Percentiles rank a stretch among this genome's conserved stretches.
Evolutionary conservation across 2,329 filamentous ascomycete species (phyloP).

Genomic region (Penicillium glabrum): DNA sequence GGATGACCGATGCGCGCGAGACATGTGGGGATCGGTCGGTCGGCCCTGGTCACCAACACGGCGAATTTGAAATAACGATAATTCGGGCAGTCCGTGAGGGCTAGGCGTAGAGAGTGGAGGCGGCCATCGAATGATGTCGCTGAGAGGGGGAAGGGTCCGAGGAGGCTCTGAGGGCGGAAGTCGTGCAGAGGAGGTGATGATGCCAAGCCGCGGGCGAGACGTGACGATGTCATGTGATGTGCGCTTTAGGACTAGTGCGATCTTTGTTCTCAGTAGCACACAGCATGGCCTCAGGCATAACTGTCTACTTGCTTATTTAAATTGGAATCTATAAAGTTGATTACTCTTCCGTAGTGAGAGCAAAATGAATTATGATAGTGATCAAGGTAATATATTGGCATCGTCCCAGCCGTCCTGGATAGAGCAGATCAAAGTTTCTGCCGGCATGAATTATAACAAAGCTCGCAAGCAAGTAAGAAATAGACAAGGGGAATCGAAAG

Average conservation of each 20-base stretch:
- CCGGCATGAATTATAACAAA: slow-evolving; percentile 10
- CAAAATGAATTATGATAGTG: slow-evolving; percentile 3
- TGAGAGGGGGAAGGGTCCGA: slow-evolving; percentile 20
- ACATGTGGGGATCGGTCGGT: slow-evolving; percentile 45
- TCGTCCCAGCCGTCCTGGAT: background rate
- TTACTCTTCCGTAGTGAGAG: background rate
- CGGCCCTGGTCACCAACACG: slow-evolving; percentile 30
- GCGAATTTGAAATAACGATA: slow-evolving; percentile 24
- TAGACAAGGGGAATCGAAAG: slow-evolving; percentile 23
- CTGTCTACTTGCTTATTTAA: background rate
- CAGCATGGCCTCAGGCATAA: background rate
- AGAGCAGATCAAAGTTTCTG: background rate
- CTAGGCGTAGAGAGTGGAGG: slow-evolving; percentile 20
- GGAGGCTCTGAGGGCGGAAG: slow-evolving; percentile 23
- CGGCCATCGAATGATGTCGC: slow-evolving; percentile 28
- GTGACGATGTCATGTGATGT: slow-evolving; percentile 21
- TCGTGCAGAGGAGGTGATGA: slow-evolving; percentile 38
- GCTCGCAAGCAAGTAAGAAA: background rate
- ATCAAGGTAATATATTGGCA: slow-evolving; percentile 2
- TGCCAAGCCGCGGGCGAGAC: slow-evolving; percentile 38
- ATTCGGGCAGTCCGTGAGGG: slow-evolving; percentile 18
- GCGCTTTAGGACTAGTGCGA: background rate
- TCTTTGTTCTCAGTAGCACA: background rate
- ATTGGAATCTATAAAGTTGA: background rate
- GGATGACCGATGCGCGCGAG: slow-evolving; percentile 44